Evolutionary conservation across 78 protist genomes (phyloP).

Genomic region (Trichosphaerium sp.): DNA sequence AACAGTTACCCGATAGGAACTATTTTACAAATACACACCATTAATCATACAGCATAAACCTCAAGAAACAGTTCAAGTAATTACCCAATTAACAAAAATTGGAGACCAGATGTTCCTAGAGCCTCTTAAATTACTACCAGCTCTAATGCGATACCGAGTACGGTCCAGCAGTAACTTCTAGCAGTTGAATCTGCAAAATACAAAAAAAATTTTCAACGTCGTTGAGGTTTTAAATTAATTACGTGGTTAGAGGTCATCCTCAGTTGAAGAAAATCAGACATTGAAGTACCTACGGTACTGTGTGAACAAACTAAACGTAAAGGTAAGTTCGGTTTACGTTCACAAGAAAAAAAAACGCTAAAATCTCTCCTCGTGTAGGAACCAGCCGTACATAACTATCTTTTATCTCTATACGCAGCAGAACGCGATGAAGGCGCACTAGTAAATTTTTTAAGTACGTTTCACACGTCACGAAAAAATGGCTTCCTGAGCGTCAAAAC

Average conservation of each 20-base stretch:
- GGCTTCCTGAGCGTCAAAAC: no score
- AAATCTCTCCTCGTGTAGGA: no score
- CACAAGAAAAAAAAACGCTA: no score
- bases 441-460: conserved; percentile 21
- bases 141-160: conserved; percentile 67
- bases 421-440: conserved; percentile 57
- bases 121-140: conserved; percentile 74
- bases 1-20: background rate
- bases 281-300: conserved; percentile 70
- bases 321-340: no score
- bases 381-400: conserved; percentile 70
- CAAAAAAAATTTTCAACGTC: background rate
- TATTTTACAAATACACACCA: conserved; percentile 76
- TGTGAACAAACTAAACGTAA: conserved; percentile 17
- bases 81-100: no score
- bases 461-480: conserved; percentile 9
- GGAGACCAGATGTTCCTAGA: conserved; percentile 39
- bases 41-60: conserved; percentile 72
- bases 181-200: background rate
- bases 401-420: conserved; percentile 70
- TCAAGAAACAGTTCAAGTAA: conserved; percentile 48
- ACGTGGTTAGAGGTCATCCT: background rate
- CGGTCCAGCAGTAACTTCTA: background rate
- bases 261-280: conserved; percentile 59
- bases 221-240: background rate